Evolutionary conservation across 768 basidiomycete genomes (phyloP).

Genomic region (Sporobolomyces phaffii): DNA sequence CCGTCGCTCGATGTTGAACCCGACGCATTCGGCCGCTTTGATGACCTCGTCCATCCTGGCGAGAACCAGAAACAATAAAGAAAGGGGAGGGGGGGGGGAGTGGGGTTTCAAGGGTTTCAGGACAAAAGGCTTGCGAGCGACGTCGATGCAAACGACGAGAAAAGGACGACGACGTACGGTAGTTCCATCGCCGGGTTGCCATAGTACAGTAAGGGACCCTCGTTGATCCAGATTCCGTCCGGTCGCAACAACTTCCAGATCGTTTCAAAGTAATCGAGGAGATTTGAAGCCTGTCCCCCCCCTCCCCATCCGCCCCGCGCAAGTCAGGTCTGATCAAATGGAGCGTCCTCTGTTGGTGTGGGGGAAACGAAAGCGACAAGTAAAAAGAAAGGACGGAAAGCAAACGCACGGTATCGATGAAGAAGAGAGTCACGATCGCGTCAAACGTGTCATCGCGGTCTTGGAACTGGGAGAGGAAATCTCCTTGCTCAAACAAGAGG

Average conservation of each 20-base stretch:
- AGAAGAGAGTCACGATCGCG: constrained; percentile 61
- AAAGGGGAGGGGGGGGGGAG: too few species aligned
- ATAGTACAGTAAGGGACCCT: constrained; percentile 57
- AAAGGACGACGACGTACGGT: not conserved
- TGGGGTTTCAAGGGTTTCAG: too few species aligned
- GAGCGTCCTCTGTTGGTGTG: too few species aligned
- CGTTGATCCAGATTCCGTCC: constrained; percentile 65
- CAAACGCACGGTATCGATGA: constrained; percentile 48
- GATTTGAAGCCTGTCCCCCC: constrained; percentile 21
- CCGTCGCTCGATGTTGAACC: constrained; percentile 50
- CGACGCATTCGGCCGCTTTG: constrained; percentile 53
- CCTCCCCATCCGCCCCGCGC: too few species aligned
- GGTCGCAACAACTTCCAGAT: constrained; percentile 58
- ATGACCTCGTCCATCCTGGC: constrained; percentile 63
- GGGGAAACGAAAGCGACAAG: too few species aligned
- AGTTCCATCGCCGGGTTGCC: constrained; percentile 35
- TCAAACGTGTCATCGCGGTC: constrained; percentile 51
- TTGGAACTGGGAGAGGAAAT: constrained; percentile 52
- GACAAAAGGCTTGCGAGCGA: too few species aligned
- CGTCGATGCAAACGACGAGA: too few species aligned
- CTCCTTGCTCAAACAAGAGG: constrained; percentile 37
- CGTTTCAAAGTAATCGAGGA: constrained; percentile 50
- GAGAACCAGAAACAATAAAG: constrained; percentile 54
- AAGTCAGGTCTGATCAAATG: too few species aligned
- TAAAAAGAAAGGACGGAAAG: too few species aligned